Percentiles rank a stretch among this genome's conserved stretches.
phyloP scores from a whole-genome alignment of 2,329 filamentous ascomycete genomes.

The Scedosporium boydii region DNA sequence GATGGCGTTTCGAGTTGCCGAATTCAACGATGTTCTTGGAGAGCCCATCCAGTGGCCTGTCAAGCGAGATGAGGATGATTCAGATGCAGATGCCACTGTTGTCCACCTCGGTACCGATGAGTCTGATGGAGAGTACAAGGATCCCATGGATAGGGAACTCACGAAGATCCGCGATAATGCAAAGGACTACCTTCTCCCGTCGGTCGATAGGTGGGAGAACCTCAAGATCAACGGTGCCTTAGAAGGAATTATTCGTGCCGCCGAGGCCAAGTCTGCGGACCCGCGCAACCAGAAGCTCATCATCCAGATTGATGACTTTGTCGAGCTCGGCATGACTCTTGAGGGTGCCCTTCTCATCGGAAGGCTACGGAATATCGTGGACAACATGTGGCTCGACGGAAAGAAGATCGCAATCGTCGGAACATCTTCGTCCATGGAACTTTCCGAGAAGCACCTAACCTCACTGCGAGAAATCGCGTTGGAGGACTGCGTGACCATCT shows the following conservation, averaged over 20 bases:
- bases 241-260: constrained; percentile 44
- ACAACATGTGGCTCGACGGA: constrained; percentile 62
- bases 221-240: constrained; percentile 50
- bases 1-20: constrained; percentile 47
- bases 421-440: constrained; percentile 53
- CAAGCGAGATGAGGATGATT: constrained; percentile 25
- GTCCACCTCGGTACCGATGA: constrained; percentile 13
- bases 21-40: constrained; percentile 33
- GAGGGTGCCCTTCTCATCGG: constrained; percentile 62
- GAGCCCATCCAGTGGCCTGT: constrained; percentile 12
- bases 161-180: constrained; percentile 28
- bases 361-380: constrained; percentile 61
- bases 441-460: constrained; percentile 29
- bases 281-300: constrained; percentile 45
- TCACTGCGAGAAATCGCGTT: constrained; percentile 28
- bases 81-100: constrained; percentile 16
- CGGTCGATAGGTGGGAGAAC: constrained; percentile 48
- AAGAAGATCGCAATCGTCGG: constrained; percentile 69
- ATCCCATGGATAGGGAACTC: constrained; percentile 33
- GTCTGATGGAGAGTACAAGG: constrained; percentile 14
- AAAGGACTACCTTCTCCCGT: constrained; percentile 18
- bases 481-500: constrained; percentile 26
- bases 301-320: constrained; percentile 71
- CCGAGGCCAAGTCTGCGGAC: constrained; percentile 24
- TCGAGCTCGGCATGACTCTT: constrained; percentile 61